These are phyloP conservation scores for Fusarium globosum DNA, from an alignment of 2,329 filamentous ascomycete species.

Conservation along the genomic window DNA sequence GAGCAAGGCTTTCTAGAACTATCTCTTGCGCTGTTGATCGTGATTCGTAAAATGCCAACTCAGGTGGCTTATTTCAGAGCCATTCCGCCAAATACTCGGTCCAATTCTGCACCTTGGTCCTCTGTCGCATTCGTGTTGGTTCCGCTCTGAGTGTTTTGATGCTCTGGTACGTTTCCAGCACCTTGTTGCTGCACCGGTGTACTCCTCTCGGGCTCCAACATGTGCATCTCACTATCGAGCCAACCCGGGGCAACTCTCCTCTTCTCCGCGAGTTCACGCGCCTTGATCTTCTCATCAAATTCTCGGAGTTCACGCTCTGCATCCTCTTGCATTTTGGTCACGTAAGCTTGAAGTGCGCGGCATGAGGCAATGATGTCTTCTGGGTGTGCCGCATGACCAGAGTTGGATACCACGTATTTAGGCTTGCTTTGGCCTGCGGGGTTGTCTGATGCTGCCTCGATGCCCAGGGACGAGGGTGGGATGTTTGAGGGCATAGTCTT, in stretches of 20 bases:
- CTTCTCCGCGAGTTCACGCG: slow-evolving; percentile 81
- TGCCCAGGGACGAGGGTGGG: slow-evolving; percentile 60
- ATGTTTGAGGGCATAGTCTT: slow-evolving; percentile 88
- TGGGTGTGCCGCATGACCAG: slow-evolving; percentile 86
- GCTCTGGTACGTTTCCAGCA: slow-evolving; percentile 28
- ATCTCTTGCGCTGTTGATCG: slow-evolving; percentile 19
- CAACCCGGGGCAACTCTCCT: slow-evolving; percentile 82
- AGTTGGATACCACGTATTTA: slow-evolving; percentile 80
- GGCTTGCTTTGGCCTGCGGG: slow-evolving; percentile 59
- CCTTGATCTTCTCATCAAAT: slow-evolving; percentile 75
- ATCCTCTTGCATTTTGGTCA: slow-evolving; percentile 74
- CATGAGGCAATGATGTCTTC: slow-evolving; percentile 88
- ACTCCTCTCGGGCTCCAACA: slow-evolving; percentile 74
- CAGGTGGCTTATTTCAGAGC: slow-evolving; percentile 44
- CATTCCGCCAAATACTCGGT: slow-evolving; percentile 67
- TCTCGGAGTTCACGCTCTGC: slow-evolving; percentile 74
- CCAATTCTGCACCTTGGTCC: slow-evolving; percentile 66
- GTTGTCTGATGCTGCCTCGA: slow-evolving; percentile 52
- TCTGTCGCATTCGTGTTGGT: slow-evolving; percentile 49
- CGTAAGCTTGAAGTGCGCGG: slow-evolving; percentile 78
- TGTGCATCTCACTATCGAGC: slow-evolving; percentile 77
- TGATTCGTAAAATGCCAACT: slow-evolving; percentile 16
- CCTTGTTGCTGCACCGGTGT: slow-evolving; percentile 49
- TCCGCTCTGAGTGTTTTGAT: slow-evolving; percentile 21
- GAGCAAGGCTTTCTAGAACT: background rate